These are phyloP conservation scores for Arabidopsis hybrid DNA, from an alignment of 441 rosid genomes.

Conservation along the genomic window DNA sequence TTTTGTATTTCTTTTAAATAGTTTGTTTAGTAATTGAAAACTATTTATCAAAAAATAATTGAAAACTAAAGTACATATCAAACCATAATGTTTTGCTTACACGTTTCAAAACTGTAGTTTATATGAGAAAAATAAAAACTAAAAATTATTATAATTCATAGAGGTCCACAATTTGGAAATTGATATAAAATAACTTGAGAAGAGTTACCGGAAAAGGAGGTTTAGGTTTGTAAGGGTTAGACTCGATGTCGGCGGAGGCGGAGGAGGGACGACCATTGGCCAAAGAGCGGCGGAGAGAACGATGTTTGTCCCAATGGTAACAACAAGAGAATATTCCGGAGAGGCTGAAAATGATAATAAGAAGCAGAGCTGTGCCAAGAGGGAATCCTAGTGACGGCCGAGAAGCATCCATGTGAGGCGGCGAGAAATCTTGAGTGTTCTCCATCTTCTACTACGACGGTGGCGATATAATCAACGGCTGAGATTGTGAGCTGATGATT, in stretches of 20 bases:
- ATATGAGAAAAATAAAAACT: not conserved
- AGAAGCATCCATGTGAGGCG: conserved; percentile 78
- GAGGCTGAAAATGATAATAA: conserved; percentile 76
- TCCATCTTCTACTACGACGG: conserved; percentile 53
- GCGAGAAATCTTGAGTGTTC: conserved; percentile 66
- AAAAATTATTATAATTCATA: not conserved
- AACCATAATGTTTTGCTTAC: not conserved
- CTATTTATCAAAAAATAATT: too few relatives aligned
- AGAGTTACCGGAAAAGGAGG: conserved; percentile 51
- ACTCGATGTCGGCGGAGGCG: conserved; percentile 54
- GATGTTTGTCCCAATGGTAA: conserved; percentile 94
- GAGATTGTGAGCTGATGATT: conserved; percentile 20
- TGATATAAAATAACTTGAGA: not conserved
- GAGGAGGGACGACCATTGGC: conserved; percentile 37
- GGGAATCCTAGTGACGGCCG: conserved; percentile 96
- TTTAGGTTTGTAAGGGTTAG: conserved; percentile 58
- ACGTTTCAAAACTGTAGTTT: not conserved
- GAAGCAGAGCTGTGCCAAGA: conserved; percentile 87
- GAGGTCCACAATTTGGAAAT: not conserved
- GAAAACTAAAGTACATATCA: too few relatives aligned
- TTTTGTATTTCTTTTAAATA: not conserved
- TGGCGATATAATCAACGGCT: conserved; percentile 39
- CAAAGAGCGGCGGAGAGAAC: conserved; percentile 75
- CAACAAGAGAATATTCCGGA: conserved; percentile 95
- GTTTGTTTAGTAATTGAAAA: too few relatives aligned